Conservation (phyloP, 345 rosid species). For the Rhizophora mangle region DNA sequence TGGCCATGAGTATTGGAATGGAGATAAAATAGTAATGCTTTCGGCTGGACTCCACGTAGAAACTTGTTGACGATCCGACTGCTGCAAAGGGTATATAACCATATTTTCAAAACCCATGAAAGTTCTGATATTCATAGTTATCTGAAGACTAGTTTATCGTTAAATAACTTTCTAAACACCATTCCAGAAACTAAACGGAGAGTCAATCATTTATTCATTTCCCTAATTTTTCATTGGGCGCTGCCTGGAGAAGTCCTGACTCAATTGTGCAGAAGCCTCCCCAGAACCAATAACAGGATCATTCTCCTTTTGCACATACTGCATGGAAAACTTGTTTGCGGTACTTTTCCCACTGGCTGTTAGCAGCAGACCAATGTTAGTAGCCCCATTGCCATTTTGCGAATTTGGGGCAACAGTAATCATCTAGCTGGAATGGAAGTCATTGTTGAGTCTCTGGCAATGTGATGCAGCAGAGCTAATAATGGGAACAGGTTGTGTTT, state of each 20-base stretch:
- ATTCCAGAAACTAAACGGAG: no score
- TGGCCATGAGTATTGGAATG: no score
- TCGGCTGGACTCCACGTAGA: no score
- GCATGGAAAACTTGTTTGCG: slow-evolving; percentile 17
- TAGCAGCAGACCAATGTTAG: slow-evolving; percentile 16
- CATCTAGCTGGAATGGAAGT: slow-evolving; percentile 25
- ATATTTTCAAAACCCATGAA: no score
- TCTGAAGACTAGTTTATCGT: no score
- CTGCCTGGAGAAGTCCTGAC: slow-evolving; percentile 23
- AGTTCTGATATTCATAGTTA: no score
- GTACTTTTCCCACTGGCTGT: slow-evolving; percentile 17
- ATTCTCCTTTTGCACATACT: slow-evolving; percentile 12
- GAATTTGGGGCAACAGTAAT: slow-evolving; percentile 14
- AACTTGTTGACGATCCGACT: no score
- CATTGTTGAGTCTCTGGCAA: slow-evolving; percentile 30
- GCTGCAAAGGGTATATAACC: no score
- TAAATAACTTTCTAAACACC: no score
- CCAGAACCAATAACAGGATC: slow-evolving; percentile 10
- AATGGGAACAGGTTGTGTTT: slow-evolving; percentile 23
- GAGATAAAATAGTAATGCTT: no score
- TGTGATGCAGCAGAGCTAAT: slow-evolving; percentile 29
- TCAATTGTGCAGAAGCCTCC: slow-evolving; percentile 23
- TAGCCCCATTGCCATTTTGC: slow-evolving; percentile 18
- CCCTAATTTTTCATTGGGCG: slow-evolving; percentile 16
- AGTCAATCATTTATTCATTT: slow-evolving; percentile 11